Evolutionary conservation across 2,329 filamentous ascomycete genomes (phyloP).

Genomic region (Esteya vermicola): DNA sequence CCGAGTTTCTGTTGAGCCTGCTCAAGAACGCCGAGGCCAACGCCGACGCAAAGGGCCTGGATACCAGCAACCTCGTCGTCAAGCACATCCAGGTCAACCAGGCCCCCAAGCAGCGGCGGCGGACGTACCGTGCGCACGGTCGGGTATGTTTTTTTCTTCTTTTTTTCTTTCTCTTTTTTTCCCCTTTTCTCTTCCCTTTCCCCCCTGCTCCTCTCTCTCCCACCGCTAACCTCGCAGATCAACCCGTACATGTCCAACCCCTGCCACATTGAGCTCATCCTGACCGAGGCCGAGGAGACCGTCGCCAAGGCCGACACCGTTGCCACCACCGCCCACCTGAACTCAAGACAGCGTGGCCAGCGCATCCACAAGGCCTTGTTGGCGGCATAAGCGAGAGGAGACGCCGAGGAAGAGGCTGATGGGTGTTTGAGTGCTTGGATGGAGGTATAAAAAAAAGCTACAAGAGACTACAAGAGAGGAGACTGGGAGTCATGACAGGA

Average conservation of each 20-base stretch:
- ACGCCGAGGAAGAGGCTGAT: neutral
- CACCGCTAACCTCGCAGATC: conserved; percentile 47
- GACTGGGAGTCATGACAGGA: too few relatives aligned
- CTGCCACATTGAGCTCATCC: conserved; percentile 99
- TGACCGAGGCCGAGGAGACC: conserved; percentile 92
- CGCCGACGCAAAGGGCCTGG: conserved; percentile 91
- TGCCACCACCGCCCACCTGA: conserved; percentile 57
- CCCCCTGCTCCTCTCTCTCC: neutral
- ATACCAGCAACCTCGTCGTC: conserved; percentile 93
- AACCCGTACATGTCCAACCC: conserved; percentile 99
- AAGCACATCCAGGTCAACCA: conserved; percentile 99
- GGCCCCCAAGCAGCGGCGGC: conserved; percentile 96
- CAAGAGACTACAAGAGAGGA: too few relatives aligned
- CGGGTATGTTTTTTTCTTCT: conserved; percentile 58
- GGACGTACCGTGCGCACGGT: conserved; percentile 99
- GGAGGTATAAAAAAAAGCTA: too few relatives aligned
- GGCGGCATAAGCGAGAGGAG: conserved; percentile 33
- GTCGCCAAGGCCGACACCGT: conserved; percentile 76
- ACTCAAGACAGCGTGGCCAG: conserved; percentile 80
- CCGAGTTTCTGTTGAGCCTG: conserved; percentile 92
- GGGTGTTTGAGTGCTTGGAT: too few relatives aligned
- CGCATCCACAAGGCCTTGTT: conserved; percentile 51
- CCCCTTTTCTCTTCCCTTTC: neutral
- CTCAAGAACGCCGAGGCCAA: conserved; percentile 97
- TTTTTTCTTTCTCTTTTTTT: neutral